Conservation (phyloP, 78 protist genomes). For the Dictyostelium firmibasis region DNA sequence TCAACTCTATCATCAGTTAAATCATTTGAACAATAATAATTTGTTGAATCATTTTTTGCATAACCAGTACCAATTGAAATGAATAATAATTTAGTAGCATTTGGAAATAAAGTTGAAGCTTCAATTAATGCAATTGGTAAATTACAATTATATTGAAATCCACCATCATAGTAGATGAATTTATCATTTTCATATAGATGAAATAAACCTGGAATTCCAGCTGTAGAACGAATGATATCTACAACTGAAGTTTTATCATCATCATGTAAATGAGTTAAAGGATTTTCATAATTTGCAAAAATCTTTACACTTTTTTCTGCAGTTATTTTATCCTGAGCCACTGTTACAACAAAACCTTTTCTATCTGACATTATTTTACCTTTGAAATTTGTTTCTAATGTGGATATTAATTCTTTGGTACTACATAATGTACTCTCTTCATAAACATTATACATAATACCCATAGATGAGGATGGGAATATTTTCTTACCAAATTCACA, state of each 20-base stretch:
- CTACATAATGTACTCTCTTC: neutral
- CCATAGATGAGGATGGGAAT: neutral
- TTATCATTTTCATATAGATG: neutral
- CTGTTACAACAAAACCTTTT: neutral
- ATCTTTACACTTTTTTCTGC: neutral
- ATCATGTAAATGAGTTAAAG: neutral
- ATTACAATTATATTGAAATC: slow-evolving; percentile 1
- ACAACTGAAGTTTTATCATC: neutral
- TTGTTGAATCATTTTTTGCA: neutral
- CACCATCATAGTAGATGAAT: slow-evolving; percentile 4
- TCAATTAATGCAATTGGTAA: slow-evolving; percentile 18
- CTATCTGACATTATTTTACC: neutral
- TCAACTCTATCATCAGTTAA: neutral
- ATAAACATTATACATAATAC: neutral
- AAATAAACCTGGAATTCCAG: slow-evolving; percentile 5
- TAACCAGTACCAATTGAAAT: slow-evolving; percentile 13
- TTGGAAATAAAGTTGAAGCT: neutral
- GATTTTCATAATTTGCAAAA: slow-evolving; percentile 3
- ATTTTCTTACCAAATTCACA: neutral
- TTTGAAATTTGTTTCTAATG: neutral
- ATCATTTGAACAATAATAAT: neutral
- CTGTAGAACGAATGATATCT: neutral
- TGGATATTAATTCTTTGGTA: neutral
- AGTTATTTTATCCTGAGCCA: neutral
- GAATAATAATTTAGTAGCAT: neutral